Base-by-base conservation (phyloP, 768 basidiomycete genomes). In the Leccinum barrowsii region DNA sequence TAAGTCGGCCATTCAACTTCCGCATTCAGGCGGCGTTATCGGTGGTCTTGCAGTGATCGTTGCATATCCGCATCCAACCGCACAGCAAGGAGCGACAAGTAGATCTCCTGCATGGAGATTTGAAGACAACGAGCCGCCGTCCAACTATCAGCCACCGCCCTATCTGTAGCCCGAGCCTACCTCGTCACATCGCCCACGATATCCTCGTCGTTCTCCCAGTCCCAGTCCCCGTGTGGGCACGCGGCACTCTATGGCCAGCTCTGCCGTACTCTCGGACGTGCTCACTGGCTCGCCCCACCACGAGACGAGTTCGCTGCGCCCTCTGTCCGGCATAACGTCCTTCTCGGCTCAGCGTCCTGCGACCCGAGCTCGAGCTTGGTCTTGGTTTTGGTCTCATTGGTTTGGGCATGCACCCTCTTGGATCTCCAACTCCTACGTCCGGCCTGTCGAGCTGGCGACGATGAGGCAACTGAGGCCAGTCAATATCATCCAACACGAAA, bases 161-260 rank as follows among this genome's bases (percentile, higher is more conserved):
- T 89, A 84, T 70, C 87, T 89, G 67, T 80, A 79, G 34, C 89
- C 89, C 0, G 86, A 91, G 62, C 90, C 24, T 86, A 10, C 26
- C 7, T 28, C 26, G 26, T 28, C 26, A 28, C 26, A 7, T 28
- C 7, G 1, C 26, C 24, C 4, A 5, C 24, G 24, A 24, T 24
- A 24, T 24, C 24, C 34, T 35, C 4, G 12, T 76, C 78, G 5
- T 72, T 77, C 8, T 74, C 76, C 0, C 75, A 71, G 44, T 69
- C 34, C 26, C 26, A 7, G 26, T 28, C 26, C 26, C 26, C 26
- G 26, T 52, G 71, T 67, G 53, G 64, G 57, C 35, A 68, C 35
- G 7, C 64, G 63, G 8, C 48, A 52, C 6, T 65, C 69, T 10
- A 67, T 71, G 26, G 64, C 63, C 12, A 61, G 55, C 56, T 49